A percentile compares a stretch with the other conserved stretches of the same genome.
These are phyloP conservation scores for Platanthera zijinensis DNA, from an alignment of 106 monocot species.

Conservation along the genomic window DNA sequence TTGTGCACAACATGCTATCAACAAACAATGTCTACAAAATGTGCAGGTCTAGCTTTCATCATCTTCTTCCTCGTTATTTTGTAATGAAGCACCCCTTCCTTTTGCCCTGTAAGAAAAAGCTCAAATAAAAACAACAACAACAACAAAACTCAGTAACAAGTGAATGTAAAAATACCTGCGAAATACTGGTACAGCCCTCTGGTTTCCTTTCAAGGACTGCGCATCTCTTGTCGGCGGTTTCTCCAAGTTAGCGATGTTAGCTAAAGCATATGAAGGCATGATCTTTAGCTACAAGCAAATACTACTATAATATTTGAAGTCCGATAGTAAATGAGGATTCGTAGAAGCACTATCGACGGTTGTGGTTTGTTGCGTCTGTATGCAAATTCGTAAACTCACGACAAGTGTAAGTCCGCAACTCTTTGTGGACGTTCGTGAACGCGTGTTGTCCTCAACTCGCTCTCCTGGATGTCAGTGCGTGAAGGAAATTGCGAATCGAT, in stretches of 20 bases:
- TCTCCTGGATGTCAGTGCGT: no score
- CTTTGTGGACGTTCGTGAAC: no score
- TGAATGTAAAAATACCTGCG: slow-evolving; percentile 34
- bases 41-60: slow-evolving; percentile 10
- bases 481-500: no score
- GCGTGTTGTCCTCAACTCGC: no score
- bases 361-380: no score
- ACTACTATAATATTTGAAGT: neutral
- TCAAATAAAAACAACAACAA: slow-evolving; percentile 2
- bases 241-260: slow-evolving; percentile 13
- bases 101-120: slow-evolving; percentile 38
- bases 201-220: slow-evolving; percentile 26
- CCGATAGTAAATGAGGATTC: neutral
- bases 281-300: neutral
- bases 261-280: neutral
- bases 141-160: slow-evolving; percentile 3
- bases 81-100: slow-evolving; percentile 69
- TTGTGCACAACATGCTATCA: neutral
- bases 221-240: slow-evolving; percentile 20
- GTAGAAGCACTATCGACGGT: no score
- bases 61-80: slow-evolving; percentile 27
- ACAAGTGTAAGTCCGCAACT: no score
- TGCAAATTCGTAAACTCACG: no score
- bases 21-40: neutral
- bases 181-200: slow-evolving; percentile 35